Base-by-base conservation (phyloP, 768 basidiomycete genomes). In the Mycena haematopus region DNA sequence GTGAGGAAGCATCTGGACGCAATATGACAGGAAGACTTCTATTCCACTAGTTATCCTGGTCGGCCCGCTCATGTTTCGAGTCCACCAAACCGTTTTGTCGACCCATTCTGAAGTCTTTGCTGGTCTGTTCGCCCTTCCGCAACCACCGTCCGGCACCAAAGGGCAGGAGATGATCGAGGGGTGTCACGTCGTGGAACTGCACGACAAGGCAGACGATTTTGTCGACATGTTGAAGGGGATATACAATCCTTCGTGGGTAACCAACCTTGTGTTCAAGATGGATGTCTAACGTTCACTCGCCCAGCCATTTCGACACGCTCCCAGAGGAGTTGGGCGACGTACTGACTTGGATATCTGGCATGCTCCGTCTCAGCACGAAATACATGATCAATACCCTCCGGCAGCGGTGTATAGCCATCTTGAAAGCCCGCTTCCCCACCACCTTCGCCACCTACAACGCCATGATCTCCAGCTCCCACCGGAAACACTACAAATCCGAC, bases 31-130 rank as follows among this genome's bases (percentile, higher is more conserved):
- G 62, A 71, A 13, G 74, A 76, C 1, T 82, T 81, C 56, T 82
- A 80, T 72, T 81, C 19, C 76, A 78, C 64, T 82, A 45, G 72
- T 83, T 1, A 73, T 83, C 7, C 65, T 71, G 21, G 78, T 79
- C n/a, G 73, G 79, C 52, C 65, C 73, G 33, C 77, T 72, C 31
- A 71, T 82, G 21, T 83, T 82, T 58, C 72, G 78, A 8, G 78
- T 83, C 0, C 81, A 83, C 62, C 79, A 80, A 55, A 80, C 81
- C 19, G 78, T 82, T 21, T 70, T 82, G 0, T 74, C 77, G 6
- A 77, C 77, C 54, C 87, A 90, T 65, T 88, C 88, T 0, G 87
- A 90, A 42, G 78, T 90, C 1, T 91, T 91, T 65, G 79, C 80
- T 17, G 86, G 84, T 62, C 75, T 90, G 52, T 85, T 91, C 65